phyloP scores from a whole-genome alignment of 2,329 filamentous ascomycete genomes.

The Aspergillus proliferans region DNA sequence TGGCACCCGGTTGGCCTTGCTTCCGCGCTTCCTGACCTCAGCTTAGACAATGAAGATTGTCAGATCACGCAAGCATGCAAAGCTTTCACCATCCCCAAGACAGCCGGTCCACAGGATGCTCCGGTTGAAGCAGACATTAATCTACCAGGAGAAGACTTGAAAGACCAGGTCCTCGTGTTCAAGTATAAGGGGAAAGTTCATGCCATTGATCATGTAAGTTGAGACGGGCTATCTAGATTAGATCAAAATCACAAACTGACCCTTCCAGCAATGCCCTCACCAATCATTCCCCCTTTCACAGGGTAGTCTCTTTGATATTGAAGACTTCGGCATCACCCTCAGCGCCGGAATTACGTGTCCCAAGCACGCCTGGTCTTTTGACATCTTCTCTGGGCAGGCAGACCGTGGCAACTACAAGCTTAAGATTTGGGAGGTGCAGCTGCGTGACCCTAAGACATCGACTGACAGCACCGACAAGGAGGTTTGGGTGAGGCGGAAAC shows the following conservation, averaged over 20 bases:
- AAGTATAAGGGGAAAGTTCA: slow-evolving; percentile 59
- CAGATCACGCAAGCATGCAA: slow-evolving; percentile 52
- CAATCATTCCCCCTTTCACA: slow-evolving; percentile 60
- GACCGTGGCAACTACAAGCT: slow-evolving; percentile 59
- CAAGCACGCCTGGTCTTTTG: slow-evolving; percentile 67
- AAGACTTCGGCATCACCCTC: slow-evolving; percentile 56
- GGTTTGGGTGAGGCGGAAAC: slow-evolving; percentile 31
- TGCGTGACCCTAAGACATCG: slow-evolving; percentile 32
- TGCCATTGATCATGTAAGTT: slow-evolving; percentile 56
- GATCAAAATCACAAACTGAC: slow-evolving; percentile 1
- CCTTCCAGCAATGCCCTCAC: slow-evolving; percentile 58
- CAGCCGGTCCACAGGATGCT: slow-evolving; percentile 22
- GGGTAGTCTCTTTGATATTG: slow-evolving; percentile 61
- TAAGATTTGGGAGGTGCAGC: slow-evolving; percentile 58
- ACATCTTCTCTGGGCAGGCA: slow-evolving; percentile 56
- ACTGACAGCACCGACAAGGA: slow-evolving; percentile 18
- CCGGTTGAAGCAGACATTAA: slow-evolving; percentile 23
- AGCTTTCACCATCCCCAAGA: slow-evolving; percentile 48
- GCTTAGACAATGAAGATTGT: slow-evolving; percentile 30
- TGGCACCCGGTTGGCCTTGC: slow-evolving; percentile 54
- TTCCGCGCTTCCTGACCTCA: slow-evolving; percentile 53
- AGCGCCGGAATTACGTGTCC: slow-evolving; percentile 58
- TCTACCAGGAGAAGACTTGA: slow-evolving; percentile 36
- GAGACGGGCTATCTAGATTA: too few relatives aligned
- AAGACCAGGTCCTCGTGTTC: slow-evolving; percentile 61